A percentile compares a stretch with the other conserved stretches of the same genome.
Evolutionary conservation across 1,284 basidiomycete species (phyloP).

Genomic region (Omphalotus olearius): DNA sequence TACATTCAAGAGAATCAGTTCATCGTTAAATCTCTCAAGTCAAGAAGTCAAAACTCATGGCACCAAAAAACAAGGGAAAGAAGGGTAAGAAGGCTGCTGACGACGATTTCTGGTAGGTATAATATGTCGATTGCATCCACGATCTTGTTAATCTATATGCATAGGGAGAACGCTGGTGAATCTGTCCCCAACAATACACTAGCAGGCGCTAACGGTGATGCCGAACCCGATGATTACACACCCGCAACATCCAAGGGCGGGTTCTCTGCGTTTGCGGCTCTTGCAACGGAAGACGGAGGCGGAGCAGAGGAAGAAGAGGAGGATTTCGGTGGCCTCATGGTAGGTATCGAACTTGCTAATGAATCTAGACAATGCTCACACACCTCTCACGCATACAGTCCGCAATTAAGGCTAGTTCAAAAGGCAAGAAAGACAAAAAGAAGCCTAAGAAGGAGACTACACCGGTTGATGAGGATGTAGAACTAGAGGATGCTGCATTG

Average conservation of each 20-base stretch:
- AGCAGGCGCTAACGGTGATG: slow-evolving; percentile 23
- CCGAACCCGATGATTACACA: slow-evolving; percentile 36
- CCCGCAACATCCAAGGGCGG: slow-evolving; percentile 26
- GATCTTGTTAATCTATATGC: slow-evolving; percentile 11
- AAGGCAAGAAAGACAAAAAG: slow-evolving; percentile 67
- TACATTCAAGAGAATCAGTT: no score
- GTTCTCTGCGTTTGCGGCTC: slow-evolving; percentile 51
- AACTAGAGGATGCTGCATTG: slow-evolving; percentile 17
- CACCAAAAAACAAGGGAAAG: slow-evolving; percentile 87
- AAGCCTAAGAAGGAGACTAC: slow-evolving; percentile 41
- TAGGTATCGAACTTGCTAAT: slow-evolving; percentile 31
- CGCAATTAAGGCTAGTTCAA: slow-evolving; percentile 54
- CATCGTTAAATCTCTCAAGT: no score
- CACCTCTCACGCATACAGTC: slow-evolving; percentile 28
- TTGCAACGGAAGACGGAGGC: slow-evolving; percentile 40
- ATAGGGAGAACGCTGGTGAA: slow-evolving; percentile 68
- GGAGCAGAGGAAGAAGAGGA: slow-evolving; percentile 63
- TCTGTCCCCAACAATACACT: slow-evolving; percentile 43
- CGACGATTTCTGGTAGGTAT: slow-evolving; percentile 75
- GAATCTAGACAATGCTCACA: slow-evolving; percentile 6
- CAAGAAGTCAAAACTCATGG: slow-evolving; percentile 43
- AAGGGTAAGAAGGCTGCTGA: slow-evolving; percentile 80
- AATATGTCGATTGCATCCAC: background rate
- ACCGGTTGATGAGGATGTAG: slow-evolving; percentile 25
- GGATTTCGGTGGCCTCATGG: slow-evolving; percentile 84